Percentiles rank a stretch among this genome's conserved stretches.
Conservation (phyloP, 148 eudicot species). For the Polygonum aviculare region DNA sequence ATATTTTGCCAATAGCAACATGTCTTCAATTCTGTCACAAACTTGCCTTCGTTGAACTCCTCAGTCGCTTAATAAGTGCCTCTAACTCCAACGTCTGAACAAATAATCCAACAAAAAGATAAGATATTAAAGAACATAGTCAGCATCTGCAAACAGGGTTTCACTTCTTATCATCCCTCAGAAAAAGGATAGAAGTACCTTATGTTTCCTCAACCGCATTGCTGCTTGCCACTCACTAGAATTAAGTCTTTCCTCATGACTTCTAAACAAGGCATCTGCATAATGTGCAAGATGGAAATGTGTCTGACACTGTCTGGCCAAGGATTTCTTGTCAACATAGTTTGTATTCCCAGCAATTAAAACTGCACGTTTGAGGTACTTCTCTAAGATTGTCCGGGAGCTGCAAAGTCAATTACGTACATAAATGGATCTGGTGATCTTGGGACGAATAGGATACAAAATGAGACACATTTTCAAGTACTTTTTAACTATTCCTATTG, state of each 20-base stretch:
- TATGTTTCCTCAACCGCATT: conserved; percentile 81
- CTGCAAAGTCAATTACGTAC: conserved; percentile 40
- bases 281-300: conserved; percentile 98
- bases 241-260: conserved; percentile 81
- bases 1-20: neutral
- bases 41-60: conserved; percentile 80
- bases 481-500: neutral
- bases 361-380: conserved; percentile 85
- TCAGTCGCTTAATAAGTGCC: conserved; percentile 71
- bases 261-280: conserved; percentile 81
- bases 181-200: conserved; percentile 38
- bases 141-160: neutral
- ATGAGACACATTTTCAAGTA: neutral
- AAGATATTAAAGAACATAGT: neutral
- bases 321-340: conserved; percentile 33
- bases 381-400: conserved; percentile 88
- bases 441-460: neutral
- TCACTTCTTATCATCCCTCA: conserved; percentile 9
- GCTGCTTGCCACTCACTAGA: conserved; percentile 98
- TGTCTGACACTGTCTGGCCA: conserved; percentile 61
- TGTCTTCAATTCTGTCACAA: neutral
- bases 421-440: conserved; percentile 6
- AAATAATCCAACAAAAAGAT: conserved; percentile 5
- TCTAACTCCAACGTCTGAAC: conserved; percentile 80
- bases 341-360: conserved; percentile 50